Evolutionary conservation across 2,329 filamentous ascomycete genomes (phyloP).

Genomic region (Aspergillus udagawae): DNA sequence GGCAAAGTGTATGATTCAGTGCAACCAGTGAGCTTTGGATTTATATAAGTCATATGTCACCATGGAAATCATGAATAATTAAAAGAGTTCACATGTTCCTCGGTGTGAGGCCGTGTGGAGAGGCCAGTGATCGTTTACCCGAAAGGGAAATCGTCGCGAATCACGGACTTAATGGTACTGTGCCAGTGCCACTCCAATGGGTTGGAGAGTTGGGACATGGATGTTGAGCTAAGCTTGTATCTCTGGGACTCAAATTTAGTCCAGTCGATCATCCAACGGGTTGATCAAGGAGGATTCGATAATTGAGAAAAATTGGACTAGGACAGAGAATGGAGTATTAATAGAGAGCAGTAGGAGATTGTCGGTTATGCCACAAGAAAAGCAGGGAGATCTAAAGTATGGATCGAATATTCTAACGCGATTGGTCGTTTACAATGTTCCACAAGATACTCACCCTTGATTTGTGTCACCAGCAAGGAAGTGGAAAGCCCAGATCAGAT

Average conservation of each 20-base stretch:
- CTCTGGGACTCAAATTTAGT: not conserved
- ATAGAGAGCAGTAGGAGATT: not conserved
- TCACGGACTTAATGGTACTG: not conserved
- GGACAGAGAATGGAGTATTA: not conserved
- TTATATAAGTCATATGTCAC: not conserved
- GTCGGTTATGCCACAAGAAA: not conserved
- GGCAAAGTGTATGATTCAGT: not conserved
- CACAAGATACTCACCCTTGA: not conserved
- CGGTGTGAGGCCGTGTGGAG: not conserved
- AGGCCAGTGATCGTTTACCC: not conserved
- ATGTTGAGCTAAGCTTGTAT: not conserved
- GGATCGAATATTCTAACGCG: not conserved
- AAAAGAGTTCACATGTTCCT: not conserved
- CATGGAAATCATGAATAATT: not conserved
- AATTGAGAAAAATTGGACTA: no score
- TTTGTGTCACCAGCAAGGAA: no score
- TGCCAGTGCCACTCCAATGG: not conserved
- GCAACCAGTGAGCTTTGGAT: not conserved
- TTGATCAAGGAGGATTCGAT: not conserved
- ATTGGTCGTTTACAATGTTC: not conserved
- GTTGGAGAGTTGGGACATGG: not conserved
- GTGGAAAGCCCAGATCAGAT: no score
- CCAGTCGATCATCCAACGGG: not conserved
- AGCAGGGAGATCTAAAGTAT: not conserved
- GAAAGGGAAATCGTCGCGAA: not conserved